Base-by-base conservation (phyloP, 192 early-diverging fungal genomes). In the Chytriomyces confervae region DNA sequence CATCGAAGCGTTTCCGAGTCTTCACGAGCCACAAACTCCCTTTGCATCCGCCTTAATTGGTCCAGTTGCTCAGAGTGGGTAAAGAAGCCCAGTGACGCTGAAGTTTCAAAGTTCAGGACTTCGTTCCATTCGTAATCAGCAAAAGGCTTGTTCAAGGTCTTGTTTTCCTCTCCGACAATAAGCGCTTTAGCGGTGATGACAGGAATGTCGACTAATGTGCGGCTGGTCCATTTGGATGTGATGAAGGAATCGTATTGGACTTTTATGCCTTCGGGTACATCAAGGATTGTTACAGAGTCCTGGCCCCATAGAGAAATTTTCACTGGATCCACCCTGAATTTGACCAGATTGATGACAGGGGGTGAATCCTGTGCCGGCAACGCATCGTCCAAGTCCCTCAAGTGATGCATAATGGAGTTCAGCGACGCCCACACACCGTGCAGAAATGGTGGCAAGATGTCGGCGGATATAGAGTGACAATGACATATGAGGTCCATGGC, bases 401-500 rank as follows among this genome's bases (percentile, higher is more conserved):
- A 77, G 62, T 93, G 91, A 76, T 92, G 92, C 0, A 72, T 71
- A 76, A 94, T 91, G 36, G 85, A 78, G 18, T 89, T 86, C 18
- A 88, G 77, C 64, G 90, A 89, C 7, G 84, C 80, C 0, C 74
- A 61, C 3, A 88, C 72, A 23, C 88, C 89, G 2, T 86, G 68
- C 10, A 92, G 66, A 72, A 92, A 91, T 1, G 86, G 80, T 0
- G 91, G 90, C 61, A 86, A 89, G 27, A 94, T 81, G 51, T 92
- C 87, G 43, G 93, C 93, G 45, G 79, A 81, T 18, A 95, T 89
- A 43, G 81, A 77, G 18, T 90, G 91, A 47, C 89, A 75, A 63
- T 86, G 84, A 45, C 93, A 78, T 10, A 87, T 85, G 89, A 91
- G 92, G 79, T 93, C 91, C 44, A 86, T 86, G 7, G 91, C 89